Percentiles rank a stretch among this genome's conserved stretches.
Conservation (phyloP, 306 rosid species). For the Trichosanthes cucumerina region DNA sequence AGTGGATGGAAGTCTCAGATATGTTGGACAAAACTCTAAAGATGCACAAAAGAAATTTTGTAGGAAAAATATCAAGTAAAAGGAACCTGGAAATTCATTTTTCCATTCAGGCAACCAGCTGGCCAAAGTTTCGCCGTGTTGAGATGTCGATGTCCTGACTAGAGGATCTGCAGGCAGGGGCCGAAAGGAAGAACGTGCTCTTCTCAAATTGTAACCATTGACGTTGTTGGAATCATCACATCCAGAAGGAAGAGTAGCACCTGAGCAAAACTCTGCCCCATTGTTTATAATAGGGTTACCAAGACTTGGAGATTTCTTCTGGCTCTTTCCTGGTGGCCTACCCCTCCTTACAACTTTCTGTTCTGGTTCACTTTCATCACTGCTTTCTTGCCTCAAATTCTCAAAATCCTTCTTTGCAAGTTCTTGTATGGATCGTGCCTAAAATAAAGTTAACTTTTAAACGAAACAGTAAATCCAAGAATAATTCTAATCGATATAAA, state of each 20-base stretch:
- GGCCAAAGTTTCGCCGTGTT: constrained; percentile 40
- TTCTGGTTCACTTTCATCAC: constrained; percentile 52
- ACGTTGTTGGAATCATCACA: constrained; percentile 47
- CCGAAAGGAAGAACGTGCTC: constrained; percentile 29
- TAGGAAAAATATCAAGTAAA: not conserved
- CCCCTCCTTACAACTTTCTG: constrained; percentile 73
- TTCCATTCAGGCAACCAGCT: constrained; percentile 69
- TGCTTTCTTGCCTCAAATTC: constrained; percentile 74
- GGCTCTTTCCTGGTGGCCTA: constrained; percentile 78
- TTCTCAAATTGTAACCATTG: constrained; percentile 64
- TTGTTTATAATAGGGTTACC: constrained; percentile 37
- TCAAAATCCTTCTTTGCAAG: constrained; percentile 77
- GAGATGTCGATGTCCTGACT: constrained; percentile 27
- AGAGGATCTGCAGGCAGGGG: constrained; percentile 34
- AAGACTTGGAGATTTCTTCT: constrained; percentile 32
- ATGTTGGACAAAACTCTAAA: not conserved
- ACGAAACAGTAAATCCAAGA: constrained; percentile 6
- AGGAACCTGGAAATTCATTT: constrained; percentile 77
- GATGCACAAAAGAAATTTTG: not conserved
- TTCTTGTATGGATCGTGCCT: constrained; percentile 92
- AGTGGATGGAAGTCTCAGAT: not conserved
- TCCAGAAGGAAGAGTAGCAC: constrained; percentile 57
- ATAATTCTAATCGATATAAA: not conserved
- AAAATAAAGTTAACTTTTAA: constrained; percentile 11
- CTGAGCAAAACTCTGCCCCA: constrained; percentile 45